Base-by-base conservation (phyloP, 257 asterid genomes). In the Solanum gandarillasii region DNA sequence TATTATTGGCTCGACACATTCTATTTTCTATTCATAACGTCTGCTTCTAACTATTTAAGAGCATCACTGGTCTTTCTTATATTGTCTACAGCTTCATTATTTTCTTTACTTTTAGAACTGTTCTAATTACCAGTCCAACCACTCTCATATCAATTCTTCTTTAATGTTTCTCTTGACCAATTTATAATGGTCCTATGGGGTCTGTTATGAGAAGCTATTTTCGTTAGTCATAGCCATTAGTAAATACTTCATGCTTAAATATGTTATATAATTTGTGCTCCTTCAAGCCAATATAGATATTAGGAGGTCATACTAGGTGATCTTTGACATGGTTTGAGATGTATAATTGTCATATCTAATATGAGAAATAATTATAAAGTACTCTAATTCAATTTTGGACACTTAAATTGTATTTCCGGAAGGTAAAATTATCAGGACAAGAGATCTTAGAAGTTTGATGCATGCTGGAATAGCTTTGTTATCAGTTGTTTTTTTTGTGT, bases 101-200 rank as follows among this genome's bases (percentile, higher is more conserved):
- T 86, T 86, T 94, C 98, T 88, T 91, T 89, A 43, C 86, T 91
- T 87, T 92, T 90, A 14, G 95, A 92, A 83, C 52, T 95, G 95
- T 88, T 96, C 92, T 86, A 93, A 94, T 98, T 95, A 89, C 99
- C 98, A 12, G 96, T 90, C 99, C 98, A 97, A 78, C 99, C 95
- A 88, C 98, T 97, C 87, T 72, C 94, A 93, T 34, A 16, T 75
- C 32, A 38, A 75, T 75, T 75, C 58, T 14, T 48, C 8, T 5
- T 38, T 75, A 38, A 14, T 75, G 52, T 75, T 75, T 13, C 83
- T 38, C 34, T 75, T 23, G 83, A 23, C 58, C 58, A 38, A 75
- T 75, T 75, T 75, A n/a, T 75, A 38, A n/a, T 38, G 83, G 58
- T 38, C 27, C 58, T 38, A 11, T 6, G 12, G 83, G 20, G 58